Percentiles rank a stretch among this genome's conserved stretches.
These are phyloP conservation scores for Penicillium nordicum DNA, from an alignment of 2,329 filamentous ascomycete genomes.

Conservation along the genomic window DNA sequence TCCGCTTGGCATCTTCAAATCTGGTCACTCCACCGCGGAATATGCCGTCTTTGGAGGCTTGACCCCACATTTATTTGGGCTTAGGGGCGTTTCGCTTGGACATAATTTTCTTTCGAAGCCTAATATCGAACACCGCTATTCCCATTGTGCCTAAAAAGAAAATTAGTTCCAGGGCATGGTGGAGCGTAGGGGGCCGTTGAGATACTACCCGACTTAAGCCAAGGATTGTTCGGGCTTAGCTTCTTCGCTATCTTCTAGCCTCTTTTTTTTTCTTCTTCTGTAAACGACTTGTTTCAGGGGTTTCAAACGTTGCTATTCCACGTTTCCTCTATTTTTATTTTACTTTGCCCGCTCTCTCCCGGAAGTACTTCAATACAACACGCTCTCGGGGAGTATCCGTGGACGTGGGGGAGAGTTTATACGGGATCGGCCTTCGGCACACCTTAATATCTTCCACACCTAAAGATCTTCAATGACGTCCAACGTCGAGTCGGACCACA, in stretches of 20 bases:
- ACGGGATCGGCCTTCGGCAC: neutral
- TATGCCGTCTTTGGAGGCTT: constrained; percentile 1
- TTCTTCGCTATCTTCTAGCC: neutral
- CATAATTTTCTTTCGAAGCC: neutral
- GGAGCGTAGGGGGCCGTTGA: neutral
- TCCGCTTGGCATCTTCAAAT: constrained; percentile 6
- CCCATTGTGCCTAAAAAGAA: neutral
- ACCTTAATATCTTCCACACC: neutral
- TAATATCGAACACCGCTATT: neutral
- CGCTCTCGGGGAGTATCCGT: neutral
- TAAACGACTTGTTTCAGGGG: neutral
- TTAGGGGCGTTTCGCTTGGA: neutral
- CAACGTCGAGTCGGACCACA: constrained; percentile 19
- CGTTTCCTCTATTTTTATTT: neutral
- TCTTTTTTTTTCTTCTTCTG: neutral
- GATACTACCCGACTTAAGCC: neutral
- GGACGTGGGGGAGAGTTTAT: neutral
- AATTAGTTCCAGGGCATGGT: neutral
- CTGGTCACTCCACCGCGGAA: constrained; percentile 9
- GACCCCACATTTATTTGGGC: neutral
- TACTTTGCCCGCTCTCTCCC: too few relatives aligned
- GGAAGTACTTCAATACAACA: neutral
- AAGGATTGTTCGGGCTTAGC: constrained; percentile 5
- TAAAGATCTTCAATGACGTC: neutral
- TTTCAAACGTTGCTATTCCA: neutral